Base-by-base conservation (phyloP, 495 filamentous ascomycete species). In the Filosporella fistucella region DNA sequence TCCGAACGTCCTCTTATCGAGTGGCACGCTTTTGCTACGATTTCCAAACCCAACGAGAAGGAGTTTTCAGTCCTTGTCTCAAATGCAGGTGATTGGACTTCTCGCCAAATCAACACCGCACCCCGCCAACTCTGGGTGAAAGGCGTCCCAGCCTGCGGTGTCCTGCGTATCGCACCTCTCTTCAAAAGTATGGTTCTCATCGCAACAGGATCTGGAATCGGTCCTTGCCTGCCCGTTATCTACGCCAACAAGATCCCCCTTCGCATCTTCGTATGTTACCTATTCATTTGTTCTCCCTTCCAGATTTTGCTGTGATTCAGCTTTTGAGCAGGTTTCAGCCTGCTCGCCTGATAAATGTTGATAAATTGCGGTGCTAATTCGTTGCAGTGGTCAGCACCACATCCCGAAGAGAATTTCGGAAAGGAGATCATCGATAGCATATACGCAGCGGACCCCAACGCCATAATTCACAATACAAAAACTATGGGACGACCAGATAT, bases 21-120 rank as follows among this genome's bases (percentile, higher is more conserved):
- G 68, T 88, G 83, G 75, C 88, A 94, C 65, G 75, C 82, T 9
- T 94, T 94, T 52, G 88, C 86, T 23, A 82, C 82, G n/a, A 86
- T 91, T 57, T 76, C 80, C 30, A 68, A 72, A 49, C 66, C 62
- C 34, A 66, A 57, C 36, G 55, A 65, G 43, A 63, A 65, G 12
- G 81, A 78, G 14, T 89, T 86, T 66, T 87, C 81, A n/a, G 68
- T 85, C 45, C 67, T 91, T 26, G 69, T 91, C 33, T 87, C 84
- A 52, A 82, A 85, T 55, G 88, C 86, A 1, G 88, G 88, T 14
- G 87, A 91, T 71, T 94, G 86, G 85, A 94, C 88, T 9, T 63
- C 66, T 26, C 67, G 72, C 32, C 71, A 72, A 22, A 88, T 91
- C 66, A 59, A 65, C 45, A 64, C 75, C 45, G 80, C 83, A 9